Base-by-base conservation (phyloP, 768 basidiomycete genomes). In the Lentinula raphanica region DNA sequence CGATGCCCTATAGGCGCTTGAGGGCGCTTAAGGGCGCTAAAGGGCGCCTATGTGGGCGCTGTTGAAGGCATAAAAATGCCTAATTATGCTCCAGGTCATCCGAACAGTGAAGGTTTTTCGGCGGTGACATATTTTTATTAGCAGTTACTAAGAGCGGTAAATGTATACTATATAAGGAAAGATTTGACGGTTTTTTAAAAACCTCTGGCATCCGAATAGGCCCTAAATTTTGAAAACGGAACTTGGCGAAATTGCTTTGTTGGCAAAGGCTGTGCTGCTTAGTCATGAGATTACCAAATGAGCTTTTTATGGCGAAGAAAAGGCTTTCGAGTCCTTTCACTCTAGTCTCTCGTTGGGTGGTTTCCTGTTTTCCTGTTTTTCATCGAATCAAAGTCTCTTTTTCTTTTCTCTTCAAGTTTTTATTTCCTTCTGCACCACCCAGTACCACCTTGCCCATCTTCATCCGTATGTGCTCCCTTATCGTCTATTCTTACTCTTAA, bases 311-410 rank as follows among this genome's bases (percentile, higher is more conserved):
- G n/a, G 42, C 12, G 42, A 21, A 21, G n/a, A 11, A 7, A 44
- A 44, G 19, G 42, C 46, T 48, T 29, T n/a, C n/a, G 46, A 48
- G 45, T 51, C 32, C 17, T n/a, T 69, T 61, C 60, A 67, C 60
- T 63, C 64, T 66, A 66, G 63, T 65, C 69, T 67, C 64, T 60
- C 65, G 68, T 64, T 71, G 67, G 68, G 68, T 71, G 69, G 67
- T 63, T 65, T 63, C 64, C 62, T 58, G 60, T 64, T 68, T 66
- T 58, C 63, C 57, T 49, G 25, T 54, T 62, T 35, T 64, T 28
- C 49, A 50, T 58, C 25, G 19, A 49, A 21, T 36, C 32, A n/a
- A 46, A 36, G 42, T 38, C 60, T 44, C 57, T 54, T 39, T 32
- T 59, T 62, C 45, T 56, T 50, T 44, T 51, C 58, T 25, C 51